Evolutionary conservation across 2,329 filamentous ascomycete species (phyloP).

Genomic region (Fusarium irregulare): DNA sequence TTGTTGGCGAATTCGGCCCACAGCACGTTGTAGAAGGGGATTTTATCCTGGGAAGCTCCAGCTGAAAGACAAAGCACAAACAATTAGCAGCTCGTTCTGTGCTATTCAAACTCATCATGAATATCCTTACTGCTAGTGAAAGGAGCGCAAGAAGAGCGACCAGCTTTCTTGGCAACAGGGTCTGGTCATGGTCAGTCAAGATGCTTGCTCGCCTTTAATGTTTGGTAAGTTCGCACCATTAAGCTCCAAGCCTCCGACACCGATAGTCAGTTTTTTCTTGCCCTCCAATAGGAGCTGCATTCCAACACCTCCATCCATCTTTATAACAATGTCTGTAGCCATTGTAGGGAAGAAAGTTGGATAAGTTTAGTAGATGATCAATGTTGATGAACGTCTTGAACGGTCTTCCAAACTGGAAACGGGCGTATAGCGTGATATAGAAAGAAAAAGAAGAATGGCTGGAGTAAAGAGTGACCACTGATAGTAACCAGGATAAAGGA

Average conservation of each 20-base stretch:
- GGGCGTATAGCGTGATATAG: background rate
- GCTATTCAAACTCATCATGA: background rate
- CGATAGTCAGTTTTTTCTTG: conserved; percentile 50
- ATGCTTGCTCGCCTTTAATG: background rate
- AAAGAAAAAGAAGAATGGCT: background rate
- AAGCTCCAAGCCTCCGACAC: conserved; percentile 48
- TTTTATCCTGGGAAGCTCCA: conserved; percentile 51
- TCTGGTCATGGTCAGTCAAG: conserved; percentile 38
- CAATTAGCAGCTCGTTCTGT: conserved; percentile 11
- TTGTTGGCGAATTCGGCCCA: conserved; percentile 76
- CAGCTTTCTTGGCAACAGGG: conserved; percentile 34
- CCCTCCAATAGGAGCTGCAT: conserved; percentile 48
- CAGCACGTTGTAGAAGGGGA: conserved; percentile 86
- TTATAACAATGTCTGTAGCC: conserved; percentile 20
- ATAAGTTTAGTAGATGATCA: background rate
- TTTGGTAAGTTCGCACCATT: conserved; percentile 49
- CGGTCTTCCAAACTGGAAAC: conserved; percentile 4
- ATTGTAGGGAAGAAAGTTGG: background rate
- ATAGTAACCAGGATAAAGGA: background rate
- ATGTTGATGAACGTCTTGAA: background rate
- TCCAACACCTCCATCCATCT: conserved; percentile 43
- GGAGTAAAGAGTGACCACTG: conserved; percentile 12
- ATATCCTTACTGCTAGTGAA: conserved; percentile 32
- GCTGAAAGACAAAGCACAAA: background rate
- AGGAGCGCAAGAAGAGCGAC: conserved; percentile 41